A percentile compares a stretch with the other conserved stretches of the same genome.
Evolutionary conservation across 2,329 filamentous ascomycete genomes (phyloP).

Genomic region (Mycosphaerella arachidis): DNA sequence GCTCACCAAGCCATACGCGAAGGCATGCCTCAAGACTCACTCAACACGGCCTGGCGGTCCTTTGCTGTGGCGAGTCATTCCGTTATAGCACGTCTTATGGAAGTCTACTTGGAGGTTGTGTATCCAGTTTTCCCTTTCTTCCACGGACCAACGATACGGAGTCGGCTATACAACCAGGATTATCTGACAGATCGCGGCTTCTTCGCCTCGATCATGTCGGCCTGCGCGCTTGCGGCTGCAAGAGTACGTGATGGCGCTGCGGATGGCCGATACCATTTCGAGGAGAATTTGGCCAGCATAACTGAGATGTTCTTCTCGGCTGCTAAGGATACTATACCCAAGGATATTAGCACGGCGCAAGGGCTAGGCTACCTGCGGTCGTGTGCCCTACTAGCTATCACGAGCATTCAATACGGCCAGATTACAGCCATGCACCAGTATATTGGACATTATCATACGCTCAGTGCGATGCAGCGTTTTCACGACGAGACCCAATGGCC

Average conservation of each 20-base stretch:
- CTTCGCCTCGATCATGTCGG: slow-evolving; percentile 50
- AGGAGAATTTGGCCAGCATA: slow-evolving; percentile 22
- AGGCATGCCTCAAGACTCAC: slow-evolving; percentile 23
- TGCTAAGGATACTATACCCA: slow-evolving; percentile 38
- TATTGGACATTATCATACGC: slow-evolving; percentile 48
- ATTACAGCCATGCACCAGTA: slow-evolving; percentile 49
- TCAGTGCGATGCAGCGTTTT: slow-evolving; percentile 47
- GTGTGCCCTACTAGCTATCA: slow-evolving; percentile 48
- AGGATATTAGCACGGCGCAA: slow-evolving; percentile 34
- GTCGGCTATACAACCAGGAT: slow-evolving; percentile 40
- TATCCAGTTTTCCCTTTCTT: slow-evolving; percentile 53
- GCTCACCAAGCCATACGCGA: slow-evolving; percentile 21
- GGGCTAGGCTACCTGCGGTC: slow-evolving; percentile 43
- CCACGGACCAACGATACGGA: slow-evolving; percentile 43
- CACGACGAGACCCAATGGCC: slow-evolving; percentile 55
- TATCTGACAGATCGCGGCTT: slow-evolving; percentile 42
- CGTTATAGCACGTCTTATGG: slow-evolving; percentile 40
- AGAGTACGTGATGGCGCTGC: slow-evolving; percentile 49
- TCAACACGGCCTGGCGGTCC: slow-evolving; percentile 38
- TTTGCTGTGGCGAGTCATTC: slow-evolving; percentile 39
- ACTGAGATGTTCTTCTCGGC: slow-evolving; percentile 45
- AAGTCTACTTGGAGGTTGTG: slow-evolving; percentile 51
- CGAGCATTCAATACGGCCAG: slow-evolving; percentile 50
- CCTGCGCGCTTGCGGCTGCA: slow-evolving; percentile 48
- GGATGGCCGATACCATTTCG: slow-evolving; percentile 28